Evolutionary conservation across 2,329 filamentous ascomycete genomes (phyloP).

Genomic region (Myriosclerotinia scirpicola): DNA sequence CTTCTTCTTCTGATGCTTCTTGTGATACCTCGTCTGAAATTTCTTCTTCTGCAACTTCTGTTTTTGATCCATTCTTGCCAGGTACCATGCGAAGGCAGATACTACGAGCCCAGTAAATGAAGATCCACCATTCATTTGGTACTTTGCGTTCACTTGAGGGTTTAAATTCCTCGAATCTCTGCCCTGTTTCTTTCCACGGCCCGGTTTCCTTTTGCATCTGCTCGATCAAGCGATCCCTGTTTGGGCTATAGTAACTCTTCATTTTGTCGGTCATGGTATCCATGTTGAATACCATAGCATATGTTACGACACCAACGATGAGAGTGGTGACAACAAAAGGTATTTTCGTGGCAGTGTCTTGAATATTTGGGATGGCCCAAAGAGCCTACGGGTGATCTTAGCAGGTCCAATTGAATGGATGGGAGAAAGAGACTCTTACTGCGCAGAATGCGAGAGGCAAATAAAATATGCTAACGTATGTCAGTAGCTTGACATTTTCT

Average conservation of each 20-base stretch:
- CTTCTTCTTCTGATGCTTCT: no score
- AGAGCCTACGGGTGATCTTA: not conserved
- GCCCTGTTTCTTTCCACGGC: constrained; percentile 7
- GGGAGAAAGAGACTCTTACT: constrained; percentile 4
- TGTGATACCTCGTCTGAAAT: no score
- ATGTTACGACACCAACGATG: constrained; percentile 12
- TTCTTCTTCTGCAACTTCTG: no score
- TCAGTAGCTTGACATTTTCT: constrained; percentile 43
- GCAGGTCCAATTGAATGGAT: no score
- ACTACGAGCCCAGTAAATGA: not conserved
- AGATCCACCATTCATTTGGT: constrained; percentile 19
- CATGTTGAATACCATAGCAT: constrained; percentile 15
- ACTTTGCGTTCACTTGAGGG: not conserved
- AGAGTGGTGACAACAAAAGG: constrained; percentile 10
- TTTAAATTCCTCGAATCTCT: not conserved
- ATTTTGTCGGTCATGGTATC: not conserved
- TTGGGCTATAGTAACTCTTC: not conserved
- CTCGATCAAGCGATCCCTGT: constrained; percentile 3
- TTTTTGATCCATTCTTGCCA: no score
- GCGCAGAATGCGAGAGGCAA: constrained; percentile 41
- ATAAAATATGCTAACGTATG: constrained; percentile 44
- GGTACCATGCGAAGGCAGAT: not conserved
- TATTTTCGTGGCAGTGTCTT: constrained; percentile 11
- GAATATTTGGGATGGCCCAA: not conserved
- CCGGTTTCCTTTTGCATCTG: constrained; percentile 17